These are phyloP conservation scores for Dovyalis caffra DNA, from an alignment of 345 rosid genomes.

Conservation along the genomic window DNA sequence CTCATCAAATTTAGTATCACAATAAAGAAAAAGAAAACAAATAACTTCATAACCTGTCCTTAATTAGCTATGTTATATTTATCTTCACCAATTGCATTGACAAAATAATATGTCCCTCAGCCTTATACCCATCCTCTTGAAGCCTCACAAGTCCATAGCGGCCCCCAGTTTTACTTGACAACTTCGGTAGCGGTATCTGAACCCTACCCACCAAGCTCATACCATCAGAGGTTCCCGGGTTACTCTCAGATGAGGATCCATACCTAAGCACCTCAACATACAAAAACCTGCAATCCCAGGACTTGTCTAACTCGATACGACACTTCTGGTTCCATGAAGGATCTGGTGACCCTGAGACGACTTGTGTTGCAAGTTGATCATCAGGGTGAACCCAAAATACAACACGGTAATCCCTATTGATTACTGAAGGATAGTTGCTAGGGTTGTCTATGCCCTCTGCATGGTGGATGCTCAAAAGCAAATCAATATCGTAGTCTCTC, in stretches of 20 bases:
- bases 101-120: neutral
- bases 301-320: neutral
- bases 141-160: constrained; percentile 17
- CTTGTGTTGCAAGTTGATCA: neutral
- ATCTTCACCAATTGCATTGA: constrained; percentile 2
- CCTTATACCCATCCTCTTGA: neutral
- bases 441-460: constrained; percentile 16
- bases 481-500: neutral
- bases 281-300: constrained; percentile 2
- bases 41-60: too few relatives aligned
- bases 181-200: constrained; percentile 1
- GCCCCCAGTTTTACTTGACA: neutral
- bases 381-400: neutral
- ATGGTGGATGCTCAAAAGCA: neutral
- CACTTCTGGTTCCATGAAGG: constrained; percentile 1
- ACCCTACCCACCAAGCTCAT: constrained; percentile 8
- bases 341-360: neutral
- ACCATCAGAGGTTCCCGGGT: constrained; percentile 11
- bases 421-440: neutral
- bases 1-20: neutral
- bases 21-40: neutral
- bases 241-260: neutral
- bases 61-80: neutral
- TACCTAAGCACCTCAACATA: constrained; percentile 9
- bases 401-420: neutral